Evolutionary conservation across 2,329 filamentous ascomycete species (phyloP).

Genomic region (Nemania serpens): DNA sequence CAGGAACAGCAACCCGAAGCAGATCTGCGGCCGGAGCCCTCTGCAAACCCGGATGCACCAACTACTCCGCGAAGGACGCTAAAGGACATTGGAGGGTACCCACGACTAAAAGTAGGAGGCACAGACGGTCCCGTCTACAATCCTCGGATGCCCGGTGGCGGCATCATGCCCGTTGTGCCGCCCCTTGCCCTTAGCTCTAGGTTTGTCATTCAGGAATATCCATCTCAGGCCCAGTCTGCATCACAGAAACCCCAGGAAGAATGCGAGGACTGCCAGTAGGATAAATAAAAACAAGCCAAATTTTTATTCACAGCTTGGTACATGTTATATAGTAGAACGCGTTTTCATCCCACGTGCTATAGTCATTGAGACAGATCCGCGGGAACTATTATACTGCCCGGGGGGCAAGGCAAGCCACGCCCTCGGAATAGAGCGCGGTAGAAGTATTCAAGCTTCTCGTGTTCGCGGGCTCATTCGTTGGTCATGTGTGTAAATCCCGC

Average conservation of each 20-base stretch:
- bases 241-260: constrained; percentile 24
- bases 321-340: background rate
- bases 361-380: too few relatives aligned
- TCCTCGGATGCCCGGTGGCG: constrained; percentile 14
- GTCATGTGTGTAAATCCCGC: too few relatives aligned
- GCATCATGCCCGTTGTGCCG: constrained; percentile 13
- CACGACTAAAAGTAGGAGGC: background rate
- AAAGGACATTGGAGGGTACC: background rate
- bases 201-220: background rate
- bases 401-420: too few relatives aligned
- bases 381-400: too few relatives aligned
- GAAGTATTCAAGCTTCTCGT: too few relatives aligned
- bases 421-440: background rate
- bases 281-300: background rate
- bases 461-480: too few relatives aligned
- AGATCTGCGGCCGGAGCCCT: background rate
- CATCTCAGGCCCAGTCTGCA: background rate
- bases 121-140: constrained; percentile 5
- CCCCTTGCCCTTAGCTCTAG: background rate
- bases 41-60: background rate
- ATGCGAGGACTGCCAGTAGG: constrained; percentile 46
- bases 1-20: background rate
- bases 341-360: background rate
- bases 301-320: background rate
- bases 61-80: background rate